Percentiles rank a stretch among this genome's conserved stretches.
These are phyloP conservation scores for Mucor sp. DNA, from an alignment of 371 early-diverging fungal genomes.

Conservation along the genomic window DNA sequence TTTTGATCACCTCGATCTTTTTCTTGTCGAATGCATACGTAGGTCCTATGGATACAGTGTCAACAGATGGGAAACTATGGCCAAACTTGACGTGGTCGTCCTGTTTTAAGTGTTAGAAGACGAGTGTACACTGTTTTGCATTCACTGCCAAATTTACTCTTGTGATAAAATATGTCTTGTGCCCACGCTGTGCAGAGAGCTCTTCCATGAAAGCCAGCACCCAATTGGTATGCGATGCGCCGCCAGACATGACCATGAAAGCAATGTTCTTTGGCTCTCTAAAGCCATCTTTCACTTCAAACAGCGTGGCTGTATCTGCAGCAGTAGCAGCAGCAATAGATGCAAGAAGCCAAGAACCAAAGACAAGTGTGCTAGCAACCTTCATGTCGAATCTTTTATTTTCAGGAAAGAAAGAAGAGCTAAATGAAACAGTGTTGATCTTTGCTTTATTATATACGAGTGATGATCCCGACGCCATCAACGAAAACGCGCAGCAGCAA, in stretches of 20 bases:
- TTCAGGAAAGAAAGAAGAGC: background rate
- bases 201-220: conserved; percentile 17
- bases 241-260: conserved; percentile 15
- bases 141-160: conserved; percentile 3
- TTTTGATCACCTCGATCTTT: background rate
- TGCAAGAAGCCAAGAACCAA: background rate
- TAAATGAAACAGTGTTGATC: no score
- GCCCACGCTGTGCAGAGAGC: conserved; percentile 9
- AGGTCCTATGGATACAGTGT: background rate
- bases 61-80: conserved; percentile 1
- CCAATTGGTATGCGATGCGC: conserved; percentile 22
- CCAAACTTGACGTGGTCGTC: background rate
- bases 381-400: background rate
- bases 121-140: background rate
- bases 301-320: background rate
- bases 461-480: no score
- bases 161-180: conserved; percentile 12
- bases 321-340: background rate
- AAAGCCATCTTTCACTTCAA: background rate
- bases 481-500: no score
- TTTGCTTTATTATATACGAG: no score
- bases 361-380: background rate
- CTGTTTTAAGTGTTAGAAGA: background rate
- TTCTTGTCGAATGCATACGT: background rate
- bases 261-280: conserved; percentile 11